Evolutionary conservation across 2,329 filamentous ascomycete species (phyloP), one percentile per base, ranked within the genome.

Genomic region (Colletotrichum paranaense): DNA sequence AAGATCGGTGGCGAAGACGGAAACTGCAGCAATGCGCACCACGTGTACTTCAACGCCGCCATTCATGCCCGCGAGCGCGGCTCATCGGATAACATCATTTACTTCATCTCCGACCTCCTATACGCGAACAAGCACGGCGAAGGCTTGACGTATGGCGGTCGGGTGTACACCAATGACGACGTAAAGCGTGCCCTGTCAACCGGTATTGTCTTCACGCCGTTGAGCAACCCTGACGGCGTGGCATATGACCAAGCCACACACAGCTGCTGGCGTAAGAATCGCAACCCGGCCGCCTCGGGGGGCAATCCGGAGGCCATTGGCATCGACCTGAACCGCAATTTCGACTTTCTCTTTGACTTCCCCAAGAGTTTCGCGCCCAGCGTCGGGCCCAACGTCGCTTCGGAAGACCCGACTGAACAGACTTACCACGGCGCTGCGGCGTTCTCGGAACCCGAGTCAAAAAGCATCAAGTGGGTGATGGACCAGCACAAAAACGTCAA

Each of bases 61-160:
- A 86, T 90, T 59, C 89, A 91, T 77, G 88, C 89, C 16, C 87
- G 89, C 30, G 89, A 91, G 80, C 86, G 89, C 14, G 89, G 89
- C 30, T 87, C 86, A 0, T 84, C 89, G 0, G 89, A 91, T 77
- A 84, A 87, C 69, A 81, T 91, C 16, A 79, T 91, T 57, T 90
- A 90, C 82, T 90, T 89, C 81, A 82, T 91, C 42, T 82, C 88
- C 0, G 89, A 91, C 77, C 82, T 91, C 9, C 82, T 91, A 8
- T 84, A 86, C 63, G 89, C 89, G 32, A 84, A 87, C 76, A 84
- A 86, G 76, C 80, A 84, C 52, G 83, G 84, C 42, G 83, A 82
- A 4, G 89, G 88, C 7, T 78, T 91, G 8, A 83, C 80, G 1
- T 91, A 89, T 76, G 89, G 88, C 62, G 82, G 81, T 58, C 85